Conservation (phyloP, 352 stramenopile species). For the Pythium rishiriense region DNA sequence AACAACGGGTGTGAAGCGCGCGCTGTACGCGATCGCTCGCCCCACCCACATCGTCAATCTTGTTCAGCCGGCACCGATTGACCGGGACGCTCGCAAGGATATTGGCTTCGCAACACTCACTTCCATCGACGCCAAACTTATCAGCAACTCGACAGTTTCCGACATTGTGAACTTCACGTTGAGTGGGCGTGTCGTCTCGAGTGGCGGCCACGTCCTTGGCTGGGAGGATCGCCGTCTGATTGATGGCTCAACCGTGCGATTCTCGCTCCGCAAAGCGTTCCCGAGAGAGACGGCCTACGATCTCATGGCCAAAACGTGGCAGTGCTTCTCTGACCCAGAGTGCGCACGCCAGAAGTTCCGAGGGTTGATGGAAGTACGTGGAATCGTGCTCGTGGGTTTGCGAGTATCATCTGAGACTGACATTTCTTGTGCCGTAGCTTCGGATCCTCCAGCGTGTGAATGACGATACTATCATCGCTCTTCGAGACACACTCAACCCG, state of each 20-base stretch:
- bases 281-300: constrained; percentile 34
- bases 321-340: constrained; percentile 65
- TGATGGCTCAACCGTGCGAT: constrained; percentile 55
- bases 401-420: not conserved
- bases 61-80: constrained; percentile 32
- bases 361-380: constrained; percentile 45
- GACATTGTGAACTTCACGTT: constrained; percentile 56
- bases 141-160: constrained; percentile 51
- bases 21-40: constrained; percentile 18
- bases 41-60: constrained; percentile 37
- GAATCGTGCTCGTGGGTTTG: not conserved
- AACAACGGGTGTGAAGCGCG: constrained; percentile 6
- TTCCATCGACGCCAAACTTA: constrained; percentile 30
- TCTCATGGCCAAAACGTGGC: constrained; percentile 64
- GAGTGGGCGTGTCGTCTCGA: constrained; percentile 46
- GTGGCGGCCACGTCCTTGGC: constrained; percentile 52
- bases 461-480: constrained; percentile 67
- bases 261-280: constrained; percentile 68
- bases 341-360: constrained; percentile 63
- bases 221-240: constrained; percentile 69
- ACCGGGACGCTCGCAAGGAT: constrained; percentile 38
- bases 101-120: constrained; percentile 49
- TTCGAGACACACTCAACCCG: constrained; percentile 50
- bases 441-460: constrained; percentile 69
- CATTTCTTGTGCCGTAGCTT: constrained; percentile 21